Percentiles rank a stretch among this genome's conserved stretches.
Conservation (phyloP, 495 filamentous ascomycete genomes). For the Penicillium goetzii region DNA sequence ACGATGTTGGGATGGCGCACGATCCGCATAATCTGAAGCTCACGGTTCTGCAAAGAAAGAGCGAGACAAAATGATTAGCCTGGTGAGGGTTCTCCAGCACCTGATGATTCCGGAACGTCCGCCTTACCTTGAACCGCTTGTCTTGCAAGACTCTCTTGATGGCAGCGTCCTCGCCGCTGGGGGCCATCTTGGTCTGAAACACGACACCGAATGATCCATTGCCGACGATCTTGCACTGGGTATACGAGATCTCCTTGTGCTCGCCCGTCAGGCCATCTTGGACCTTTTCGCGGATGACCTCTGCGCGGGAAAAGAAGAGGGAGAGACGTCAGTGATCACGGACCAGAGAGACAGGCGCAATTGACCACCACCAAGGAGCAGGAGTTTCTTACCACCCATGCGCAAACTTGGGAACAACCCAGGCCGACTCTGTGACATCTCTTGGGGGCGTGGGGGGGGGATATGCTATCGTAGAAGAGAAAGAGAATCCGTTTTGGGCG, state of each 20-base stretch:
- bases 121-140: slow-evolving; percentile 93
- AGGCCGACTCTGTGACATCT: slow-evolving; percentile 76
- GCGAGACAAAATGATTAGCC: neutral
- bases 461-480: slow-evolving; percentile 36
- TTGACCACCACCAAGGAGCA: slow-evolving; percentile 16
- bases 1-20: slow-evolving; percentile 99
- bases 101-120: slow-evolving; percentile 7
- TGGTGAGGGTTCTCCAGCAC: neutral
- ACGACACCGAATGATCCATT: slow-evolving; percentile 99
- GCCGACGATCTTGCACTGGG: slow-evolving; percentile 99
- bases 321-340: slow-evolving; percentile 15
- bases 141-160: slow-evolving; percentile 99
- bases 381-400: slow-evolving; percentile 72
- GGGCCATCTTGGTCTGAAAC: slow-evolving; percentile 97
- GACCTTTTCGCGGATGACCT: slow-evolving; percentile 97
- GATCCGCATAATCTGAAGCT: slow-evolving; percentile 99
- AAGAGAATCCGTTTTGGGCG: slow-evolving; percentile 36
- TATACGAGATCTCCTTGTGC: slow-evolving; percentile 94
- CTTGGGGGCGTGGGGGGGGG: slow-evolving; percentile 32
- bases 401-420: slow-evolving; percentile 75
- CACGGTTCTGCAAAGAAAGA: slow-evolving; percentile 81
- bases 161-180: slow-evolving; percentile 94
- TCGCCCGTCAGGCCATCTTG: slow-evolving; percentile 98
- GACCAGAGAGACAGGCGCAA: neutral
- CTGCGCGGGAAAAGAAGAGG: slow-evolving; percentile 48